phyloP scores from a whole-genome alignment of 1,284 basidiomycete species.

The Erythrobasidium hasegawianum region DNA sequence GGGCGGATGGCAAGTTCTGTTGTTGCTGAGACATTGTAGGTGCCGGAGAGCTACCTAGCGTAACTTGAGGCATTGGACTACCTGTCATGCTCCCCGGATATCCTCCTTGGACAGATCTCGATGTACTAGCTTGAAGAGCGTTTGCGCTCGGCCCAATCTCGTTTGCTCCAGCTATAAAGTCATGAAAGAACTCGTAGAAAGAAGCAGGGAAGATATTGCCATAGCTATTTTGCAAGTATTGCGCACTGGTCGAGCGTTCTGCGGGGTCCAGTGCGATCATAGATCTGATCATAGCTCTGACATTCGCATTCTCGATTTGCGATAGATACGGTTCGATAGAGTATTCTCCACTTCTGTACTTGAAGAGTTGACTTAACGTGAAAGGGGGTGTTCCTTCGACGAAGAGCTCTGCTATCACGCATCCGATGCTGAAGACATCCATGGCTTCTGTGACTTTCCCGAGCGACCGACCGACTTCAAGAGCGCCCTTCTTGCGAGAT shows the following conservation, averaged over 20 bases:
- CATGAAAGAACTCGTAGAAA: constrained; percentile 87
- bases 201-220: constrained; percentile 80
- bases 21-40: neutral
- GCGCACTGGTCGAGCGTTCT: constrained; percentile 75
- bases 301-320: constrained; percentile 71
- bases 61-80: constrained; percentile 10
- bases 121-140: neutral
- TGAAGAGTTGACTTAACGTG: constrained; percentile 91
- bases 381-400: constrained; percentile 91
- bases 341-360: constrained; percentile 82
- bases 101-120: neutral
- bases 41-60: neutral
- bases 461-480: constrained; percentile 57
- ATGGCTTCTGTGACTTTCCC: constrained; percentile 88
- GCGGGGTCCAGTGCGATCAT: constrained; percentile 83
- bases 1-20: neutral
- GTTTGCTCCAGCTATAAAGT: constrained; percentile 25
- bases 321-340: constrained; percentile 60
- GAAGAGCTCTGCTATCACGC: constrained; percentile 94
- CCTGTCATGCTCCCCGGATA: neutral
- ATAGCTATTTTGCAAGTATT: constrained; percentile 70
- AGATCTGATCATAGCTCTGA: constrained; percentile 65
- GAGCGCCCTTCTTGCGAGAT: constrained; percentile 39
- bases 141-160: constrained; percentile 11
- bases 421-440: constrained; percentile 96